Evolutionary conservation across 139 green algal genomes (phyloP), one percentile per base, ranked within the genome.

Genomic region (Auxenochlorella protothecoides): DNA sequence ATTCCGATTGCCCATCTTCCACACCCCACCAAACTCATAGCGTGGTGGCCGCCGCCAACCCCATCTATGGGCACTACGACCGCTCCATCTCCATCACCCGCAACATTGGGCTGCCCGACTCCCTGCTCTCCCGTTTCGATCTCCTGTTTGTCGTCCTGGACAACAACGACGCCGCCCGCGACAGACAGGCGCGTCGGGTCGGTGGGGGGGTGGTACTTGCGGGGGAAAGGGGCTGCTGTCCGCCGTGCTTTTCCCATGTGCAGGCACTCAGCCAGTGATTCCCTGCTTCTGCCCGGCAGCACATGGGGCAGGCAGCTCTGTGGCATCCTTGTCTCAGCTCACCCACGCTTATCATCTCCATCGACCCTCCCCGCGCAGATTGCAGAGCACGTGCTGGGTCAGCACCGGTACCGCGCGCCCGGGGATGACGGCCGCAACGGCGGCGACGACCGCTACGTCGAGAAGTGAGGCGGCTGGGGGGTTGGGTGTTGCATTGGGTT

Each of bases 31-130:
- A 53, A 85, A 87, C 72, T 76, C 83, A 61, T 76, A 83, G 69
- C 68, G 87, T 92, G 14, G 68, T 92, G 59, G 87, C 87, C 5
- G 87, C 87, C 6, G 87, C 87, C 68, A 92, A 92, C 74, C 81
- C 81, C 13, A 83, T 86, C 53, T 85, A 83, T 59, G 80, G 81
- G 55, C 73, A 68, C 68, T 84, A 84, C 72, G 68, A 96, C 82
- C 83, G 89, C 70, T 81, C 77, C 76, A 87, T 93, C 69, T 87
- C 80, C 62, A 85, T 96, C 68, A 91, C 84, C 14, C 81, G 83
- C 60, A 99, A 99, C 84, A 96, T 99, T 69, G 90, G 90, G 69
- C 86, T 99, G 73, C 95, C 94, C 53, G 95, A 98, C 86, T 97
- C 90, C 5, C 85, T 99, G 76, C 86, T 99, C 56, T 97, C 90